Percentiles rank a stretch among this genome's conserved stretches.
Conservation (phyloP, 1,139 yeast genomes). For the Oligophagozyma castellii region DNA sequence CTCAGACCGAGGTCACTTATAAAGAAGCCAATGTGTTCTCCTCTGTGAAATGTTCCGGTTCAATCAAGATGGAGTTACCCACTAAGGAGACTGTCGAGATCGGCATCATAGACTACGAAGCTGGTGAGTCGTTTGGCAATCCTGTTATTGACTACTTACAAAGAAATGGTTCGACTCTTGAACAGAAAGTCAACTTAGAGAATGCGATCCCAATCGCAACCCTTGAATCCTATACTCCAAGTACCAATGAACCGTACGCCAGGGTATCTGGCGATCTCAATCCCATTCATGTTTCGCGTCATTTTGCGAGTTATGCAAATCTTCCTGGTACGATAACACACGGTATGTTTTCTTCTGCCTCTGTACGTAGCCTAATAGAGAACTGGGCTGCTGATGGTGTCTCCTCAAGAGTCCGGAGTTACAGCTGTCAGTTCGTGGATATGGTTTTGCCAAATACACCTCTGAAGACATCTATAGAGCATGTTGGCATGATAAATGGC, state of each 20-base stretch:
- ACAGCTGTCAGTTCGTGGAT: constrained; percentile 80
- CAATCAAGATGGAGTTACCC: constrained; percentile 77
- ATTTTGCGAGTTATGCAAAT: constrained; percentile 83
- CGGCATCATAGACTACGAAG: constrained; percentile 79
- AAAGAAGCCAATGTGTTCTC: constrained; percentile 65
- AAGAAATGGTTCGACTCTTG: constrained; percentile 87
- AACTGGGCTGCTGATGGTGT: constrained; percentile 98
- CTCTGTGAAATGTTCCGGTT: constrained; percentile 74
- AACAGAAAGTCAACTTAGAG: constrained; percentile 86
- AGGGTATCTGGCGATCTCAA: constrained; percentile 96
- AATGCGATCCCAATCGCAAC: constrained; percentile 80
- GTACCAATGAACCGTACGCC: constrained; percentile 91
- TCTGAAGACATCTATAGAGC: constrained; percentile 79
- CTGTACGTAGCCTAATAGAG: constrained; percentile 89
- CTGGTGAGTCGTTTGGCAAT: constrained; percentile 90
- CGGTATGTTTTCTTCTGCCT: constrained; percentile 97
- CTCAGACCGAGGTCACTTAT: constrained; percentile 72
- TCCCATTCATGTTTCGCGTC: constrained; percentile 95
- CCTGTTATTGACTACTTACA: constrained; percentile 90
- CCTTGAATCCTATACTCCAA: constrained; percentile 32
- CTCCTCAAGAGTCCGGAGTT: constrained; percentile 91
- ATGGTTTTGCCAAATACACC: constrained; percentile 96
- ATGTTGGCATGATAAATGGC: constrained; percentile 97
- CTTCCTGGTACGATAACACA: constrained; percentile 97
- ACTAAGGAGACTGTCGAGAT: constrained; percentile 82